A percentile compares a stretch with the other conserved stretches of the same genome.
phyloP scores from a whole-genome alignment of 1,284 basidiomycete genomes.

The Boletus semigastroideus region DNA sequence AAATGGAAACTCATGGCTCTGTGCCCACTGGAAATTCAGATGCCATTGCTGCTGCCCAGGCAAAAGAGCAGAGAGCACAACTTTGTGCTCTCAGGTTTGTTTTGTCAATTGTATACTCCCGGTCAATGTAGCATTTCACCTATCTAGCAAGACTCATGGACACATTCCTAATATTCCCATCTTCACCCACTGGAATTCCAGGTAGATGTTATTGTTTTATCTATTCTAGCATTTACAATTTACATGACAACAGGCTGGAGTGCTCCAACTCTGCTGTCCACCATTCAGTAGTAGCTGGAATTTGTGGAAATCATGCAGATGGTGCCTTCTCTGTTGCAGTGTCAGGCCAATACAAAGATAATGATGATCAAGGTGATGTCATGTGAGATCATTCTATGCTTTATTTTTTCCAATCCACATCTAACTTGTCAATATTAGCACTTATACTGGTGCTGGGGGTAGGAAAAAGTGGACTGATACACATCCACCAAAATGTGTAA shows the following conservation, averaged over 20 bases:
- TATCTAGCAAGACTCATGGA: slow-evolving; percentile 15
- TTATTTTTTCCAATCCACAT: neutral
- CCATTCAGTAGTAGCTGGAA: slow-evolving; percentile 15
- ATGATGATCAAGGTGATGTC: slow-evolving; percentile 26
- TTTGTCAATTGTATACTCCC: neutral
- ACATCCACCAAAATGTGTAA: slow-evolving; percentile 18
- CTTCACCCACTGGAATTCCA: slow-evolving; percentile 16
- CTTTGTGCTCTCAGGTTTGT: slow-evolving; percentile 13
- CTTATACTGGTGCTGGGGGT: slow-evolving; percentile 31
- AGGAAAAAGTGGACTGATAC: slow-evolving; percentile 8
- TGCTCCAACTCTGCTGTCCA: slow-evolving; percentile 24
- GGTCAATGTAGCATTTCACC: neutral
- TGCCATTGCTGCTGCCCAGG: neutral
- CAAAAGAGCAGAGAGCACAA: neutral
- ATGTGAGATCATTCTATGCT: slow-evolving; percentile 21
- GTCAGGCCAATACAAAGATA: slow-evolving; percentile 23
- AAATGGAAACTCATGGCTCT: neutral
- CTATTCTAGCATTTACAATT: neutral
- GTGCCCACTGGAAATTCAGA: neutral
- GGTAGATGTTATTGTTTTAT: slow-evolving; percentile 10
- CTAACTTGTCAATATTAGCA: slow-evolving; percentile 16
- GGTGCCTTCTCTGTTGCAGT: slow-evolving; percentile 24
- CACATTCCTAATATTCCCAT: slow-evolving; percentile 22
- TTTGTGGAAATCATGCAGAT: slow-evolving; percentile 9
- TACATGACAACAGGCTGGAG: slow-evolving; percentile 2